Percentiles rank a stretch among this genome's conserved stretches.
Evolutionary conservation across 1,139 yeast species (phyloP).

Genomic region (Yamadazyma atmosphaerica): DNA sequence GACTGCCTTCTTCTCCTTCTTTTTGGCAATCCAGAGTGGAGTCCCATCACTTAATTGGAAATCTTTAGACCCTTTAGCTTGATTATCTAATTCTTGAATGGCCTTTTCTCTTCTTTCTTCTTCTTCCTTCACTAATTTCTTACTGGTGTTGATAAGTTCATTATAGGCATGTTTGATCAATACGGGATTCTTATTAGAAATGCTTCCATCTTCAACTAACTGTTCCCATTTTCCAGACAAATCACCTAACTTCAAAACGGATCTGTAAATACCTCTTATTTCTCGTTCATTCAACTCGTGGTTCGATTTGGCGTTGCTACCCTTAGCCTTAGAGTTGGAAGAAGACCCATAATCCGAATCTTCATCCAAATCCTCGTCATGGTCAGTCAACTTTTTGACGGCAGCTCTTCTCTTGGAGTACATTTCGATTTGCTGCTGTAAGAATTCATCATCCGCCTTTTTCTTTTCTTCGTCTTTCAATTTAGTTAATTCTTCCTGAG

Average conservation of each 20-base stretch:
- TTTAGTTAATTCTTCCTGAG: conserved; percentile 86
- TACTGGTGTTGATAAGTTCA: conserved; percentile 66
- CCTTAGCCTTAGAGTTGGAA: conserved; percentile 2
- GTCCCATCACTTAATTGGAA: conserved; percentile 36
- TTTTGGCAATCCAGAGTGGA: conserved; percentile 57
- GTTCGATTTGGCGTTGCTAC: conserved; percentile 34
- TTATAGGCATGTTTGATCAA: conserved; percentile 72
- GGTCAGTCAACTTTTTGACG: conserved; percentile 53
- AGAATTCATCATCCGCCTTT: conserved; percentile 79
- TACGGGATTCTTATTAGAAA: conserved; percentile 85
- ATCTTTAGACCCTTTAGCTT: conserved; percentile 45
- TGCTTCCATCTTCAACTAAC: conserved; percentile 84
- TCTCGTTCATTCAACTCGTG: conserved; percentile 80
- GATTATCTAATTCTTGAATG: conserved; percentile 59
- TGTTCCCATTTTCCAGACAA: conserved; percentile 81
- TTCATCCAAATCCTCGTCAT: conserved; percentile 25
- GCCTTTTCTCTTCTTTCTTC: conserved; percentile 60
- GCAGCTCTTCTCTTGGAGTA: conserved; percentile 81
- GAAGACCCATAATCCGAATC: conserved; percentile 14
- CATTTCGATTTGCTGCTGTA: conserved; percentile 88
- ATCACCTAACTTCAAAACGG: conserved; percentile 82
- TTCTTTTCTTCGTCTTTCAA: conserved; percentile 90
- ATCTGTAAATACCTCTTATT: conserved; percentile 80
- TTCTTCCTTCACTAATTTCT: conserved; percentile 63
- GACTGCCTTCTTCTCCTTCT: conserved; percentile 82